These are phyloP conservation scores for Cryptosporidium parvum DNA, from an alignment of 169 alveolate species.

Conservation along the genomic window DNA sequence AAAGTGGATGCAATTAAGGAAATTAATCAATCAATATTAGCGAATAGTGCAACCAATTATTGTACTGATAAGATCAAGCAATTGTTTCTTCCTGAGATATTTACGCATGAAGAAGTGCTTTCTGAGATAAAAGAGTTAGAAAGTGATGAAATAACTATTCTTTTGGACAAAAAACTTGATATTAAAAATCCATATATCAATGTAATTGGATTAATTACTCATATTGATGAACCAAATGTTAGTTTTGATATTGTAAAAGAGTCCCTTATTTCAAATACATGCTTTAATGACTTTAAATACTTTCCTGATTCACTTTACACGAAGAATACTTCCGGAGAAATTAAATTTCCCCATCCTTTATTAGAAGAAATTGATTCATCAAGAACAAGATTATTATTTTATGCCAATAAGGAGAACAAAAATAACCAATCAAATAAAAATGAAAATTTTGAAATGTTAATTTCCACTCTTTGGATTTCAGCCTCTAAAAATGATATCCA, in stretches of 20 bases:
- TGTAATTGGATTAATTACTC: slow-evolving; percentile 53
- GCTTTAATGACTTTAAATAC: slow-evolving; percentile 9
- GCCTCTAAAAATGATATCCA: slow-evolving; percentile 7
- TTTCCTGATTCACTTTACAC: not conserved
- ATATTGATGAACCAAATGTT: slow-evolving; percentile 23
- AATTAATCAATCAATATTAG: not conserved
- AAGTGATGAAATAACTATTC: slow-evolving; percentile 21
- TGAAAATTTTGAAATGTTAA: not conserved
- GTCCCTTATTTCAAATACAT: slow-evolving; percentile 23
- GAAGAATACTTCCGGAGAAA: not conserved
- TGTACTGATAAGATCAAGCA: slow-evolving; percentile 53
- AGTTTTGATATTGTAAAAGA: slow-evolving; percentile 32
- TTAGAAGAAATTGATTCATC: slow-evolving; percentile 3
- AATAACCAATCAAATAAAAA: not conserved
- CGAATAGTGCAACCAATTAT: slow-evolving; percentile 1
- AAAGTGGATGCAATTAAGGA: slow-evolving; percentile 39
- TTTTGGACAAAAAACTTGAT: slow-evolving; percentile 34
- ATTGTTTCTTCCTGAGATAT: slow-evolving; percentile 36
- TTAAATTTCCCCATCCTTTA: slow-evolving; percentile 21
- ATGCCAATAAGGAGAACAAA: not conserved
- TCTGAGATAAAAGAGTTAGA: not conserved
- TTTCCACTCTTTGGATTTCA: slow-evolving; percentile 30
- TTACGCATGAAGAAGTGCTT: not conserved
- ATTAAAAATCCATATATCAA: slow-evolving; percentile 41
- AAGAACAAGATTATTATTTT: slow-evolving; percentile 11